A percentile compares a stretch with the other conserved stretches of the same genome.
phyloP scores from a whole-genome alignment of 1,139 yeast species.

The Pichia sp. region DNA sequence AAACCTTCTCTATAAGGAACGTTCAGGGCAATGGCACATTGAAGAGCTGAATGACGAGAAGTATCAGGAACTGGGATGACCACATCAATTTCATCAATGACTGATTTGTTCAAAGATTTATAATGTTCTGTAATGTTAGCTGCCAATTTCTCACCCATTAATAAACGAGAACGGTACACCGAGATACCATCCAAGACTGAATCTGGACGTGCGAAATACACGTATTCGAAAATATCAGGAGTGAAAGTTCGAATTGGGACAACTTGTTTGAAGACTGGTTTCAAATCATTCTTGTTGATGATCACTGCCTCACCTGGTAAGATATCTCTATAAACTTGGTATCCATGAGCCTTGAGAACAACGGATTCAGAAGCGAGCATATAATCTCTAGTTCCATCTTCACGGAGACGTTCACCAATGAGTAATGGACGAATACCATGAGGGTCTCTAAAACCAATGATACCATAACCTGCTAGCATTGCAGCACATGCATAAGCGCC shows the following conservation, averaged over 20 bases:
- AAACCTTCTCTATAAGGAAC: constrained; percentile 95
- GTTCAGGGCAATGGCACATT: constrained; percentile 76
- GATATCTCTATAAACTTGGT: constrained; percentile 69
- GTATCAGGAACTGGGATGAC: constrained; percentile 99
- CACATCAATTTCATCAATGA: constrained; percentile 65
- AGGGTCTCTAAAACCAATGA: constrained; percentile 95
- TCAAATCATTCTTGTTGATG: constrained; percentile 62
- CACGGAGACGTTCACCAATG: constrained; percentile 67
- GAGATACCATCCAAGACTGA: constrained; percentile 93
- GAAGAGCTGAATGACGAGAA: constrained; percentile 87
- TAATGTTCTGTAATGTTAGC: constrained; percentile 52
- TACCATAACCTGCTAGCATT: constrained; percentile 92
- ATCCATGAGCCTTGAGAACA: constrained; percentile 91
- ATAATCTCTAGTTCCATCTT: constrained; percentile 74
- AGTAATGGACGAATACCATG: constrained; percentile 92
- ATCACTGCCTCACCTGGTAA: constrained; percentile 96
- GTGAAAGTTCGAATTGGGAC: constrained; percentile 73
- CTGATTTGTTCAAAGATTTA: constrained; percentile 37
- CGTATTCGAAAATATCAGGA: constrained; percentile 96
- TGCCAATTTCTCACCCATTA: constrained; percentile 92
- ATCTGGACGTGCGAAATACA: constrained; percentile 96
- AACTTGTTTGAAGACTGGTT: constrained; percentile 82
- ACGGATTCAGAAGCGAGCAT: constrained; percentile 97
- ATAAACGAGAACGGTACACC: constrained; percentile 86
- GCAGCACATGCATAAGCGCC: constrained; percentile 97